Conservation (phyloP, 2,329 filamentous ascomycete species). For the Neofusicoccum umdonicola region DNA sequence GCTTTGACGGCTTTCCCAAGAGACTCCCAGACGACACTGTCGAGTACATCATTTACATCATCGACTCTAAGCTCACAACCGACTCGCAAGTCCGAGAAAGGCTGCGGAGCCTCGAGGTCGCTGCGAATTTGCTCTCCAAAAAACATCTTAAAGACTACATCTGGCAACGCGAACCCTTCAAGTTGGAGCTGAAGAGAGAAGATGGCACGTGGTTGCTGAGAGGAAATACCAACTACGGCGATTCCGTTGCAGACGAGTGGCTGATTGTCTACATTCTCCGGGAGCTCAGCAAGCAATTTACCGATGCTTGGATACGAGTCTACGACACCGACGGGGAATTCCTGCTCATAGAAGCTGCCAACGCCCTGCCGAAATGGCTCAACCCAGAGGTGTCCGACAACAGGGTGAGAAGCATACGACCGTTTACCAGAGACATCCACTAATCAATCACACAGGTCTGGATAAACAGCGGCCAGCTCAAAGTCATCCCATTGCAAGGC, state of each 20-base stretch:
- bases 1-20: constrained; percentile 64
- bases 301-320: constrained; percentile 76
- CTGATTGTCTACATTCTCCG: constrained; percentile 86
- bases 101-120: constrained; percentile 71
- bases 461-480: constrained; percentile 75
- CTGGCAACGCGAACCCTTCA: constrained; percentile 86
- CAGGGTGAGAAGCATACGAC: constrained; percentile 48
- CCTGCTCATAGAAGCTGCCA: constrained; percentile 88
- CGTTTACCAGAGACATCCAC: neutral
- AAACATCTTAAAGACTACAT: constrained; percentile 79
- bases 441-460: constrained; percentile 58
- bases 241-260: constrained; percentile 97
- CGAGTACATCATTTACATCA: constrained; percentile 76
- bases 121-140: constrained; percentile 62
- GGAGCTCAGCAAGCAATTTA: constrained; percentile 71
- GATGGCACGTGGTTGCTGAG: constrained; percentile 62
- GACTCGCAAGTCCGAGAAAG: constrained; percentile 59
- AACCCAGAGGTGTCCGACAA: constrained; percentile 87
- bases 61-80: constrained; percentile 54
- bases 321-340: constrained; percentile 93
- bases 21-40: constrained; percentile 77
- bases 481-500: constrained; percentile 62
- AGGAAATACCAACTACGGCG: constrained; percentile 82
- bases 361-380: constrained; percentile 82
- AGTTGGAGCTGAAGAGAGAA: constrained; percentile 61